phyloP scores from a whole-genome alignment of 345 rosid species.

The Crucihimalaya himalaica region DNA sequence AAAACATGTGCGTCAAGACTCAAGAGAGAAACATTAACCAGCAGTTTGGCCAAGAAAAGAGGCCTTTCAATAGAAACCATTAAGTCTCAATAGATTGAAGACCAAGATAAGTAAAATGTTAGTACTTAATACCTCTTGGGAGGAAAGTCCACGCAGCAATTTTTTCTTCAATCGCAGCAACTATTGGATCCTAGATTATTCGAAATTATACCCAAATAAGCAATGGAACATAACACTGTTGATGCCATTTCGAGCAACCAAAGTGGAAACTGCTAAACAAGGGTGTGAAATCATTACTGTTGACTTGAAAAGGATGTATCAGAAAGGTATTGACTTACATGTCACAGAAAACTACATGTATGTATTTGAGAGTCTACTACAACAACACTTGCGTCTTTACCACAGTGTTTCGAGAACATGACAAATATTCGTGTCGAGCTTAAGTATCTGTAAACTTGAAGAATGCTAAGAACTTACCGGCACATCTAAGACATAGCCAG shows the following conservation, averaged over 20 bases:
- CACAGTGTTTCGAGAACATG: conserved; percentile 8
- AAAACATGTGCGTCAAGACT: conserved; percentile 13
- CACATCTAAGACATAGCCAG: too few relatives aligned
- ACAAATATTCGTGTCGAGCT: neutral
- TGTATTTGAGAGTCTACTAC: neutral
- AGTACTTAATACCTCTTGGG: conserved; percentile 61
- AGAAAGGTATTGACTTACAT: too few relatives aligned
- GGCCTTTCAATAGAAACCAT: conserved; percentile 2
- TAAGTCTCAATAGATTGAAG: neutral
- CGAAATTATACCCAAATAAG: neutral
- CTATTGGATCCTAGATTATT: conserved; percentile 55
- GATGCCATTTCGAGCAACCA: neutral
- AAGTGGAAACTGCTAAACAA: neutral
- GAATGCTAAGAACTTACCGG: conserved; percentile 19
- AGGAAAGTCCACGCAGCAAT: conserved; percentile 86
- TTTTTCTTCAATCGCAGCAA: conserved; percentile 71
- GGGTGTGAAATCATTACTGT: conserved; percentile 1
- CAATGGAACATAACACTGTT: neutral
- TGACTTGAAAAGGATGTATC: too few relatives aligned
- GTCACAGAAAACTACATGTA: neutral
- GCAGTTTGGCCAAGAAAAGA: neutral
- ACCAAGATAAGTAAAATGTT: neutral
- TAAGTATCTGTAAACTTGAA: neutral
- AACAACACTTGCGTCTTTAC: neutral
- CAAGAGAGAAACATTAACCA: conserved; percentile 14